Conservation (phyloP, 768 basidiomycete species). For the Lentinula edodes region DNA sequence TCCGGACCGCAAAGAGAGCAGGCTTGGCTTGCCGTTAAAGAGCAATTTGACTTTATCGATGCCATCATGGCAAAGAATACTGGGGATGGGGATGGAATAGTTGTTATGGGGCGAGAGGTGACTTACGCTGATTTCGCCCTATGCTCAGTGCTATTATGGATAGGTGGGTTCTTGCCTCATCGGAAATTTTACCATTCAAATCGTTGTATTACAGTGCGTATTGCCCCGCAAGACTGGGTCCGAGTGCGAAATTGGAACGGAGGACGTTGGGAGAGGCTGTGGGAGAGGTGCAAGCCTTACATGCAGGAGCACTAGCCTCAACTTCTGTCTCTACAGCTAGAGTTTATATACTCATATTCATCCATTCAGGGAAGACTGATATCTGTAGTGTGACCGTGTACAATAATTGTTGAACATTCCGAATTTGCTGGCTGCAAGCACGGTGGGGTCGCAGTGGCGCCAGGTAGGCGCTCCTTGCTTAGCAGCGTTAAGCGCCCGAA, state of each 20-base stretch:
- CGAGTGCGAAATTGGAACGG: conserved; percentile 43
- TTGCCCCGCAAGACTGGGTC: conserved; percentile 47
- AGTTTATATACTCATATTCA: neutral
- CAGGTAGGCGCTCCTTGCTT: too few relatives aligned
- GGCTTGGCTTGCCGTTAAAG: conserved; percentile 39
- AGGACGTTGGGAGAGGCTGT: conserved; percentile 42
- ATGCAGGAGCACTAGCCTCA: conserved; percentile 39
- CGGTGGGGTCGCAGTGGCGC: too few relatives aligned
- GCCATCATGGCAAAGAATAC: conserved; percentile 39
- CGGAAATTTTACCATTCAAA: neutral
- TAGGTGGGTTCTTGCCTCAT: conserved; percentile 17
- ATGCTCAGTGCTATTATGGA: conserved; percentile 48
- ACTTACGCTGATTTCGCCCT: conserved; percentile 50
- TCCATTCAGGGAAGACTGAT: too few relatives aligned
- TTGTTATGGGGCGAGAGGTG: conserved; percentile 43
- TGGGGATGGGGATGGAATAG: conserved; percentile 38
- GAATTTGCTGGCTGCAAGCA: too few relatives aligned
- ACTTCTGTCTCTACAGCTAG: neutral
- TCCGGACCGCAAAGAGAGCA: conserved; percentile 32
- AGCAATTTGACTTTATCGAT: conserved; percentile 42
- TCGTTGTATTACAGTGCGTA: conserved; percentile 14
- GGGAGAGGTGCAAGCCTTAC: conserved; percentile 36
- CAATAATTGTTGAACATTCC: too few relatives aligned
- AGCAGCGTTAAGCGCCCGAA: too few relatives aligned
- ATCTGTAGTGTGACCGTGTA: too few relatives aligned